phyloP scores from a whole-genome alignment of 2,329 filamentous ascomycete species.

The Claviceps maximensis region DNA sequence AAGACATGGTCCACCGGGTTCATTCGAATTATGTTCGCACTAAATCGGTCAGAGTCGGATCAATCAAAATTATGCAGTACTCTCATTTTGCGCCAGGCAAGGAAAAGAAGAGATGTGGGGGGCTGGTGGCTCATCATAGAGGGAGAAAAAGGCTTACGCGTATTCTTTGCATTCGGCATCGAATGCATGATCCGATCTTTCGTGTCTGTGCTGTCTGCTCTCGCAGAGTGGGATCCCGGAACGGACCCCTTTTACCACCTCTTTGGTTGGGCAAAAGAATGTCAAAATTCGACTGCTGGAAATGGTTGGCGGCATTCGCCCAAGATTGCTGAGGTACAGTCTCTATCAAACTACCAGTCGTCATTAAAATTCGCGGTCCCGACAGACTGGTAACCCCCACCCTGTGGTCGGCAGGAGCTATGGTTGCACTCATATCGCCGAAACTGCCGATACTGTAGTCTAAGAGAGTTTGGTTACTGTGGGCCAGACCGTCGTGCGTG shows the following conservation, averaged over 20 bases:
- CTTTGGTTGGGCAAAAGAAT: conserved; percentile 18
- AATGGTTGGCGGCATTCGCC: not conserved
- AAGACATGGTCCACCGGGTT: conserved; percentile 35
- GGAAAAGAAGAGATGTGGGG: too few relatives aligned
- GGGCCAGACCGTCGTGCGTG: not conserved
- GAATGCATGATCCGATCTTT: conserved; percentile 44
- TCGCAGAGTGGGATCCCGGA: conserved; percentile 37
- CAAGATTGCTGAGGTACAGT: not conserved
- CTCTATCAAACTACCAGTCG: not conserved
- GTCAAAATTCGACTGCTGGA: conserved; percentile 16
- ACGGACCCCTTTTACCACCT: conserved; percentile 34
- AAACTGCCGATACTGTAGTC: not conserved
- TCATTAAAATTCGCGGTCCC: not conserved
- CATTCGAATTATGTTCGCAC: conserved; percentile 38
- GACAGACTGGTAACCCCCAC: not conserved
- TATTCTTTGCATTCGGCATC: conserved; percentile 49
- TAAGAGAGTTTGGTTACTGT: not conserved
- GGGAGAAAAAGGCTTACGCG: conserved; percentile 30
- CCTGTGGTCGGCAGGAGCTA: not conserved
- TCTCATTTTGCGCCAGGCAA: not conserved
- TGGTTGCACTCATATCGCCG: not conserved
- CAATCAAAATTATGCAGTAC: not conserved
- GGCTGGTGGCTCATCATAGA: not conserved
- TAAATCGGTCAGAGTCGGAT: conserved; percentile 13
- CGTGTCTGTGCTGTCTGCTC: conserved; percentile 43